Conservation (phyloP, 148 eudicot genomes). For the Polygonum maritimum region DNA sequence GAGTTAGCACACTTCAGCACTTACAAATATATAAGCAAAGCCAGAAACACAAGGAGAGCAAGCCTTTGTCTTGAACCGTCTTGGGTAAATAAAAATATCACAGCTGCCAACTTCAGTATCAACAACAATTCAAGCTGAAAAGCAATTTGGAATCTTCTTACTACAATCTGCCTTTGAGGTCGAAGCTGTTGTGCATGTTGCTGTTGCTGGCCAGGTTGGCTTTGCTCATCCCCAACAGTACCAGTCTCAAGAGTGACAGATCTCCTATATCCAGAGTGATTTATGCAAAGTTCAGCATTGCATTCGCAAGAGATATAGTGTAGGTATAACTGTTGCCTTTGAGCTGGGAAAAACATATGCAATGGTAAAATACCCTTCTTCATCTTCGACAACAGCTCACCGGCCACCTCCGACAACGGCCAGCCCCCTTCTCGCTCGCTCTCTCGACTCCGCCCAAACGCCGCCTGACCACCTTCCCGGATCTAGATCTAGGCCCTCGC, state of each 20-base stretch:
- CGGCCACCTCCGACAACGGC: no score
- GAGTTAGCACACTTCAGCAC: not conserved
- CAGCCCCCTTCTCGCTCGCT: no score
- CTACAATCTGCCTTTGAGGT: conserved; percentile 80
- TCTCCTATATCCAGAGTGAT: conserved; percentile 29
- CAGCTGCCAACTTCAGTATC: conserved; percentile 90
- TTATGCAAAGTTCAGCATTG: not conserved
- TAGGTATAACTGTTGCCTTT: not conserved
- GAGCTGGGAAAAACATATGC: not conserved
- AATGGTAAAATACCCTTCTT: no score
- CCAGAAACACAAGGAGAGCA: conserved; percentile 79
- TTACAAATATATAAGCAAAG: conserved; percentile 81
- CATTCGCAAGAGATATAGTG: not conserved
- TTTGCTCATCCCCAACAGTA: conserved; percentile 46
- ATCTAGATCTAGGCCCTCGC: no score
- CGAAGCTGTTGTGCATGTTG: conserved; percentile 57
- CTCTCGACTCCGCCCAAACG: no score
- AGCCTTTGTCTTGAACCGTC: conserved; percentile 97
- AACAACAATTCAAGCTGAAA: conserved; percentile 84
- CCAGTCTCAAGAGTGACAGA: conserved; percentile 46
- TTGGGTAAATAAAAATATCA: conserved; percentile 90
- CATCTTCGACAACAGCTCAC: no score
- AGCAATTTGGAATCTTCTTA: conserved; percentile 90
- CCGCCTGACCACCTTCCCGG: no score
- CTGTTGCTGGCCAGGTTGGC: conserved; percentile 50